Evolutionary conservation across 768 basidiomycete genomes (phyloP).

Genomic region (Termitomyces sp.): DNA sequence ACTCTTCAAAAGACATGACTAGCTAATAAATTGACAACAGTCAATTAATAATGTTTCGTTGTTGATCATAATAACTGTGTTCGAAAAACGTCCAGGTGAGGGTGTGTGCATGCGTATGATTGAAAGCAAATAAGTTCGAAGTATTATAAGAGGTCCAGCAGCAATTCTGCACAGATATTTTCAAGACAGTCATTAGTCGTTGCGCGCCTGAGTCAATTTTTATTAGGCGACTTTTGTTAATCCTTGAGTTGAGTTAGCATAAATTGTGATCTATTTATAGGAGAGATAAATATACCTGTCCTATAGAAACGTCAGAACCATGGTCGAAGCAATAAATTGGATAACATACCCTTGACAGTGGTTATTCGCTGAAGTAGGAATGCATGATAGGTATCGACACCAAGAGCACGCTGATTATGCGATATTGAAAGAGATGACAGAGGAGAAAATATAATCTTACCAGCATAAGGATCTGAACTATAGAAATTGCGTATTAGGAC

Average conservation of each 20-base stretch:
- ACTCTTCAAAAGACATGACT: not conserved
- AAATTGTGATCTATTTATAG: not conserved
- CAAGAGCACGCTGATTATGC: constrained; percentile 64
- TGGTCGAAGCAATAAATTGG: not conserved
- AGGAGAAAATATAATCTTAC: constrained; percentile 29
- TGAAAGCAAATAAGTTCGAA: not conserved
- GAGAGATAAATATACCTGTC: constrained; percentile 11
- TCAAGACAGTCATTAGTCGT: not conserved
- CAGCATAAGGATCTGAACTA: constrained; percentile 78
- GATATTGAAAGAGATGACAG: not conserved
- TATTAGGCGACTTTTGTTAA: not conserved
- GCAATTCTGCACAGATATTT: not conserved
- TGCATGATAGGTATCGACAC: constrained; percentile 87
- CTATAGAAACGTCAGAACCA: constrained; percentile 5
- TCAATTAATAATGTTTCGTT: not conserved
- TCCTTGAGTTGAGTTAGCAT: constrained; percentile 3
- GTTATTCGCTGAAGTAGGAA: constrained; percentile 71
- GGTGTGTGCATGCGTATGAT: not conserved
- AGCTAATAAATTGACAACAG: not conserved
- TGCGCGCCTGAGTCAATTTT: not conserved
- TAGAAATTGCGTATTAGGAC: constrained; percentile 88
- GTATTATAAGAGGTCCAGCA: not conserved
- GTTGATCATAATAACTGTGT: not conserved
- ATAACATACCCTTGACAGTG: constrained; percentile 53
- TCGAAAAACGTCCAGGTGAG: not conserved